Conservation (phyloP, 495 filamentous ascomycete genomes). For the Thermothielavioides terrestris region DNA sequence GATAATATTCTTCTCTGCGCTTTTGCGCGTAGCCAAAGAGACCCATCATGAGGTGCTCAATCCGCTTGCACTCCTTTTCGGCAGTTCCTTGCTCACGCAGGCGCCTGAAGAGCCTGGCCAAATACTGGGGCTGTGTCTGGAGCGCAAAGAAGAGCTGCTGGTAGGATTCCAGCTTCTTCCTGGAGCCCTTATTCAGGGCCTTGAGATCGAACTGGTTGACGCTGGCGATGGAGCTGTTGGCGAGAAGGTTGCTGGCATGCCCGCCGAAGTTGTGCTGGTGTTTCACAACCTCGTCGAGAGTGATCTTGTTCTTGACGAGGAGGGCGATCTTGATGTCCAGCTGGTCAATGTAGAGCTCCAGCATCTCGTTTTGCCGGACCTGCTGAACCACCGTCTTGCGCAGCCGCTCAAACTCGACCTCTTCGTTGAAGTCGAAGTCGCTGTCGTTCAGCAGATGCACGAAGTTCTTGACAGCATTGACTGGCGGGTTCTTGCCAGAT, state of each 20-base stretch:
- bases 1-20: slow-evolving; percentile 90
- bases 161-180: slow-evolving; percentile 91
- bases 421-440: slow-evolving; percentile 97
- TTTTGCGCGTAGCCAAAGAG: slow-evolving; percentile 97
- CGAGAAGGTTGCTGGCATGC: slow-evolving; percentile 74
- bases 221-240: slow-evolving; percentile 78
- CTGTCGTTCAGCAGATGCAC: slow-evolving; percentile 97
- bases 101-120: slow-evolving; percentile 76
- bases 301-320: slow-evolving; percentile 98
- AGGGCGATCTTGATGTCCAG: slow-evolving; percentile 98
- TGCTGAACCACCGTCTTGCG: slow-evolving; percentile 94
- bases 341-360: slow-evolving; percentile 96
- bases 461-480: slow-evolving; percentile 93
- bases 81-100: slow-evolving; percentile 76
- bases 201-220: slow-evolving; percentile 94
- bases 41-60: slow-evolving; percentile 91
- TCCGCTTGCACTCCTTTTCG: slow-evolving; percentile 85
- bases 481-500: slow-evolving; percentile 93
- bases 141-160: slow-evolving; percentile 97
- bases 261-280: slow-evolving; percentile 97
- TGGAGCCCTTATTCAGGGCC: slow-evolving; percentile 89
- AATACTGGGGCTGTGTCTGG: slow-evolving; percentile 92
- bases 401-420: slow-evolving; percentile 88
- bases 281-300: slow-evolving; percentile 91
- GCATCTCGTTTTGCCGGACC: slow-evolving; percentile 91